A percentile compares a stretch with the other conserved stretches of the same genome.
phyloP scores from a whole-genome alignment of 148 eudicot species.

The Vaccinium macrocarpon region DNA sequence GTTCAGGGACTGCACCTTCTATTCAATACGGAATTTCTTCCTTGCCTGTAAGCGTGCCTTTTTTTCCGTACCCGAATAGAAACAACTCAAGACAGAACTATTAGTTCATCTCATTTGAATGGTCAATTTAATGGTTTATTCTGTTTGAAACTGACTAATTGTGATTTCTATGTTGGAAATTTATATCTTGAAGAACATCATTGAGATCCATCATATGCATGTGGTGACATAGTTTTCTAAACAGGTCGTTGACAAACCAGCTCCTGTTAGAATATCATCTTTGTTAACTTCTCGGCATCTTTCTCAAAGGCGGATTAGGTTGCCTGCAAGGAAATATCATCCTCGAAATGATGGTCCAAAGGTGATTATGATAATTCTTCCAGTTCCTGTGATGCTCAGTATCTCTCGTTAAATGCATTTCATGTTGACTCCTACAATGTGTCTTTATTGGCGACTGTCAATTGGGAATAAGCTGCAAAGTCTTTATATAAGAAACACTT shows the following conservation, averaged over 20 bases:
- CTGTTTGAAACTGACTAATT: conserved; percentile 4
- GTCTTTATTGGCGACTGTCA: not conserved
- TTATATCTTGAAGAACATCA: not conserved
- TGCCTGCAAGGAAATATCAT: conserved; percentile 91
- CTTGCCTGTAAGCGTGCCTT: conserved; percentile 66
- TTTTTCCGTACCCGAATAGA: not conserved
- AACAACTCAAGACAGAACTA: not conserved
- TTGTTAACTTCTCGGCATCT: conserved; percentile 86
- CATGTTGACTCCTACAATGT: not conserved
- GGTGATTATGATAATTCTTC: conserved; percentile 34
- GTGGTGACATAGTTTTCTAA: conserved; percentile 5
- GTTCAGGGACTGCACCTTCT: conserved; percentile 73
- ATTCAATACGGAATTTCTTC: conserved; percentile 95
- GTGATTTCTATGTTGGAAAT: not conserved
- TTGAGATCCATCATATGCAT: conserved; percentile 16
- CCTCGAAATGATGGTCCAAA: conserved; percentile 73
- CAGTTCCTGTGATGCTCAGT: not conserved
- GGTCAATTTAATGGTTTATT: not conserved
- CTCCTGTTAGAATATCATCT: conserved; percentile 80
- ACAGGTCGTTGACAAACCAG: conserved; percentile 93
- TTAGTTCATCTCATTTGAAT: not conserved
- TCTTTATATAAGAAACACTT: not conserved
- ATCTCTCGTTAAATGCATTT: not conserved
- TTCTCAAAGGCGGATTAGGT: conserved; percentile 82
- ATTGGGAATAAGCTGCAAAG: not conserved